Percentiles rank a stretch among this genome's conserved stretches.
These are phyloP conservation scores for Sordariomycetes sp. DNA, from an alignment of 2,329 filamentous ascomycete genomes.

Conservation along the genomic window DNA sequence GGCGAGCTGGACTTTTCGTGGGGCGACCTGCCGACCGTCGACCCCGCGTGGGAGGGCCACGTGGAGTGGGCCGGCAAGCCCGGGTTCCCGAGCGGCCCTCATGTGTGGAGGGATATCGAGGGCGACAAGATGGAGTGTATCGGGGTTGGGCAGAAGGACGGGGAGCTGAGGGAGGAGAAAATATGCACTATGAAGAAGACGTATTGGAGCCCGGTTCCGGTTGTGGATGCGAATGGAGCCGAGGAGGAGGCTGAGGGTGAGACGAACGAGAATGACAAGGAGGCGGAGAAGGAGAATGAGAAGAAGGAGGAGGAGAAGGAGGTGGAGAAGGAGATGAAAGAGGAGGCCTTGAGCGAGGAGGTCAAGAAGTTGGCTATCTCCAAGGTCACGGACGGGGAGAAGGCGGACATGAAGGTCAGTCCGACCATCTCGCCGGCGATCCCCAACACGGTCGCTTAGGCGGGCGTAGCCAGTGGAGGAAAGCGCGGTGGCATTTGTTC, in stretches of 20 bases:
- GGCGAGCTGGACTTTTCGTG: constrained; percentile 76
- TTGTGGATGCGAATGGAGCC: neutral
- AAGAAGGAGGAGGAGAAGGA: constrained; percentile 4
- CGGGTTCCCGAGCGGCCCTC: constrained; percentile 45
- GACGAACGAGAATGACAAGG: neutral
- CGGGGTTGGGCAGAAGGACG: constrained; percentile 36
- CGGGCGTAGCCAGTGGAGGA: neutral
- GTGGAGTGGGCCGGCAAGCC: constrained; percentile 39
- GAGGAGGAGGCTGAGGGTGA: neutral
- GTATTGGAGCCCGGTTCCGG: constrained; percentile 9
- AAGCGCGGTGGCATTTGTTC: neutral
- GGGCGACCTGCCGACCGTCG: constrained; percentile 64
- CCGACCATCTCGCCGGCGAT: neutral
- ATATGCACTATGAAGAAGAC: constrained; percentile 40
- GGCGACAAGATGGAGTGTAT: constrained; percentile 38
- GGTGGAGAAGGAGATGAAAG: constrained; percentile 3
- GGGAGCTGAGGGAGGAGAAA: constrained; percentile 31
- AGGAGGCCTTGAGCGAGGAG: constrained; percentile 4
- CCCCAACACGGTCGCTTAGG: constrained; percentile 3
- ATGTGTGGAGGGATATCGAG: constrained; percentile 43
- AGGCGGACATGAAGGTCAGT: constrained; percentile 1
- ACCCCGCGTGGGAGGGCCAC: constrained; percentile 43
- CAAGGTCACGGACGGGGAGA: constrained; percentile 13
- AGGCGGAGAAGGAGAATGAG: constrained; percentile 4
- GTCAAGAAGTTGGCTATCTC: neutral